Evolutionary conservation across 2,329 filamentous ascomycete species (phyloP), one percentile per base, ranked within the genome.

Genomic region (Aspergillus texensis): DNA sequence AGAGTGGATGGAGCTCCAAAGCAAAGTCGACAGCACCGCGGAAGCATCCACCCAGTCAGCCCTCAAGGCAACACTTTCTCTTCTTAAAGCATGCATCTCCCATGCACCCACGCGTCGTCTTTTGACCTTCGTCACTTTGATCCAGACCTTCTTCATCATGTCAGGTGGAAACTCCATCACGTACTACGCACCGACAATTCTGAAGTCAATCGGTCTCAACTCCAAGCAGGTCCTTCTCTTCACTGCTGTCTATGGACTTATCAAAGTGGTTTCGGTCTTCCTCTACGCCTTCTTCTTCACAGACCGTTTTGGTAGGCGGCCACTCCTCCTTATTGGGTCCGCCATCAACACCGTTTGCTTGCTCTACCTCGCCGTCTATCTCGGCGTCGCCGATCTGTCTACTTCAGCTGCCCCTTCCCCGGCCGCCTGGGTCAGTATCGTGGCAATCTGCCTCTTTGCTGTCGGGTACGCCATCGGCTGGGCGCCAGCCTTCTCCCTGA

Each of bases 61-160:
- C 5, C 55, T 57, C 14, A 19, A 28, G 9, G 19, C 39, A 14
- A 26, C n/a, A 28, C 21, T 56, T 12, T 57, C 62, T 1, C 60
- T 70, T 4, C 14, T 65, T 4, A 48, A 57, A 4, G 28, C 59
- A 8, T 67, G 67, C 12, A 14, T 64, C 41, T 48, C 59, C 1
- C 53, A 68, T 41, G 21, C 58, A 0, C 46, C 65, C 2, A 71
- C 68, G 8, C 70, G 75, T 6, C 70, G 71, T 26, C 58, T 72
- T 56, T 70, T 76, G 28, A 58, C 72, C 9, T 67, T 72, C 36
- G 71, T 74, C 21, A 67, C 65, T 2, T 53, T 74, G n/a, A 70
- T 73, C 28, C 69, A 72, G 46, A 72, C 69, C 3, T 77, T 75
- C 63, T 68, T 73, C 55, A 71, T 71, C 64, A 74, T 71, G 64